Evolutionary conservation across 2,329 filamentous ascomycete species (phyloP).

Genomic region (Coccinonectria pachysandricola): DNA sequence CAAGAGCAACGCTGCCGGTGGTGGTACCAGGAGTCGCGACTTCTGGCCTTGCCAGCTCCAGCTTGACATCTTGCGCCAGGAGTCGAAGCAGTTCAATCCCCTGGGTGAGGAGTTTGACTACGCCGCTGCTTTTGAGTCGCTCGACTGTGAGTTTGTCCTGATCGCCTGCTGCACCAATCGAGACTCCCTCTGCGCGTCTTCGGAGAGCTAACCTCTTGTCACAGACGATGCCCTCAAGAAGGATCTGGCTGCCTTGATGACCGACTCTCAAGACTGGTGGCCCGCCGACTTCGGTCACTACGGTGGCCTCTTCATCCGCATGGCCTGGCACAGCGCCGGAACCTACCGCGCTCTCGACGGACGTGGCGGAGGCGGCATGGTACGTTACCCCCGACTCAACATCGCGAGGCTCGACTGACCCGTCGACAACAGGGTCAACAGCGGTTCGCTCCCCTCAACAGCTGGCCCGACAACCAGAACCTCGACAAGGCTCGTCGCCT

Average conservation of each 20-base stretch:
- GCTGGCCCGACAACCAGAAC: slow-evolving; percentile 70
- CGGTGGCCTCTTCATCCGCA: slow-evolving; percentile 67
- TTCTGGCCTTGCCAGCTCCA: slow-evolving; percentile 65
- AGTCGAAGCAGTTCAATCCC: slow-evolving; percentile 54
- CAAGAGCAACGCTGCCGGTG: slow-evolving; percentile 38
- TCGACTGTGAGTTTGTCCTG: slow-evolving; percentile 40
- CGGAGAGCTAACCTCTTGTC: too few species aligned
- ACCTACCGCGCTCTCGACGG: slow-evolving; percentile 69
- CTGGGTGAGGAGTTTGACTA: slow-evolving; percentile 60
- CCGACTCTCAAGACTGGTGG: slow-evolving; percentile 73
- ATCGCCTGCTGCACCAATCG: too few species aligned
- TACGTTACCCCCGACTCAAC: too few species aligned
- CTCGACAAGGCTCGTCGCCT: slow-evolving; percentile 74
- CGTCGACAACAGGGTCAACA: slow-evolving; percentile 50
- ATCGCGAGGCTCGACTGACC: too few species aligned
- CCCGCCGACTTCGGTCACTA: slow-evolving; percentile 76
- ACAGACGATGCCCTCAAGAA: slow-evolving; percentile 54
- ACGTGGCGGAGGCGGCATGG: slow-evolving; percentile 60
- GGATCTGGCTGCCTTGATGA: slow-evolving; percentile 62
- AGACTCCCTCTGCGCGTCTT: too few species aligned
- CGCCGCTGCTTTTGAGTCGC: slow-evolving; percentile 57
- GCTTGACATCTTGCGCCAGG: slow-evolving; percentile 65
- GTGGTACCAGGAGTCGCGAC: slow-evolving; percentile 57
- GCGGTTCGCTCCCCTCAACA: slow-evolving; percentile 69
- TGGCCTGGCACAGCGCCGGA: slow-evolving; percentile 73